A percentile compares a stretch with the other conserved stretches of the same genome.
phyloP scores from a whole-genome alignment of 768 basidiomycete genomes.

The Lactarius tabidus region DNA sequence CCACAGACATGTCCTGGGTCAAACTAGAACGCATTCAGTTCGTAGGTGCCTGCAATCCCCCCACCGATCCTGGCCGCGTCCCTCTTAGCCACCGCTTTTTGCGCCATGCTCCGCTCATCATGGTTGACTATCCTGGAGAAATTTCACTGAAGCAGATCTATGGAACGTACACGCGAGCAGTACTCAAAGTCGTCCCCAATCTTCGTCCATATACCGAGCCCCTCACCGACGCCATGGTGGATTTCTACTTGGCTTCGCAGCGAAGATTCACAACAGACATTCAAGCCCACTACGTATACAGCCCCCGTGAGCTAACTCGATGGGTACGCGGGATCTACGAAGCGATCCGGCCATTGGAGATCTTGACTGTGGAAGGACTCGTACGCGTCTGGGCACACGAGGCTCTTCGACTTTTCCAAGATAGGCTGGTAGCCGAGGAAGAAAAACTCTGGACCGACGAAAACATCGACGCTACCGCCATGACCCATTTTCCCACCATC shows the following conservation, averaged over 20 bases:
- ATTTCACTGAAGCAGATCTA: constrained; percentile 97
- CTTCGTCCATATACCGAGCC: constrained; percentile 90
- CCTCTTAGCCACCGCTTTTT: constrained; percentile 96
- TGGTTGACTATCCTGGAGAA: constrained; percentile 99
- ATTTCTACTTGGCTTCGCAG: constrained; percentile 92
- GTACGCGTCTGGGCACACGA: constrained; percentile 99
- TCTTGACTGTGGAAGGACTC: constrained; percentile 89
- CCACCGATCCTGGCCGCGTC: constrained; percentile 98
- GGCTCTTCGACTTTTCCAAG: constrained; percentile 94
- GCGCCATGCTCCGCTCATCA: constrained; percentile 93
- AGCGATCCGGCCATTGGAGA: constrained; percentile 90
- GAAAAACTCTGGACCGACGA: constrained; percentile 96
- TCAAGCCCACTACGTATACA: constrained; percentile 99
- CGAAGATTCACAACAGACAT: constrained; percentile 91
- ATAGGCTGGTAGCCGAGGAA: constrained; percentile 89
- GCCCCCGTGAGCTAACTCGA: constrained; percentile 95
- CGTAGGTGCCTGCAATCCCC: constrained; percentile 98
- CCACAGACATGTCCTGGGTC: constrained; percentile 95
- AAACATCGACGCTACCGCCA: constrained; percentile 75
- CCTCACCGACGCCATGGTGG: constrained; percentile 96
- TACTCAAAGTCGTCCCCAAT: constrained; percentile 93
- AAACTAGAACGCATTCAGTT: constrained; percentile 98
- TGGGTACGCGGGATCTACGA: constrained; percentile 98
- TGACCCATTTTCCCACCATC: constrained; percentile 92
- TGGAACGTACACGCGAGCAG: constrained; percentile 93